Base-by-base conservation (phyloP, 2,329 filamentous ascomycete genomes). In the Rutstroemia sp. region DNA sequence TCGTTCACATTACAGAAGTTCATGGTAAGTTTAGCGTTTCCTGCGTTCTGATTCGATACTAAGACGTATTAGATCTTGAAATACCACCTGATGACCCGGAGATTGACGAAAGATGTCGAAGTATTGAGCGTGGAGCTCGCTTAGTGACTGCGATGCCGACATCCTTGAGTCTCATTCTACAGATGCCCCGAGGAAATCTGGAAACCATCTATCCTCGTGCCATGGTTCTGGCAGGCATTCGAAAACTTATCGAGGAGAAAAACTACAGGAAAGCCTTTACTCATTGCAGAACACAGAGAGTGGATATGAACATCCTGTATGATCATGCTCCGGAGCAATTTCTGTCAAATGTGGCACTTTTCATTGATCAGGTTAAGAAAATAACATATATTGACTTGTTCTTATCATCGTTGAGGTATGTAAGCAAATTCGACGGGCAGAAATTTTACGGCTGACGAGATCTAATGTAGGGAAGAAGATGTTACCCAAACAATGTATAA, bases 261-360 rank as follows among this genome's bases (percentile, higher is more conserved):
- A 83, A 94, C 65, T 99, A 96, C 67, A 82, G 80, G 49, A 83
- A 82, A 52, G 94, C 94, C 0, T 99, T 96, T 69, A 76, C 88
- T 21, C 86, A 90, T 60, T 97, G 94, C 69, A 85, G 94, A 51
- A 92, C 86, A 21, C 95, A 99, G 70, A 83, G 95, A 63, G 94
- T 99, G 0, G 94, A 99, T 67, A 92, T 97, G 87, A 99, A 99
- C 67, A 92, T 99, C 59, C 76, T 99, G 2, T 92, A 95, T 67
- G 94, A 99, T 67, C 90, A 97, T 72, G 84, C 85, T n/a, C 90
- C 92, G 0, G 79, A 85, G 39, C 88, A 95, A 63, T 96, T 99
- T 69, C 79, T 96, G 69, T 75, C 79, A 4, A 88, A 85, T 62
- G 81, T 96, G 10, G 77, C 79, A 0, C 71, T 88, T 0, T 95